A percentile compares a stretch with the other conserved stretches of the same genome.
Conservation (phyloP, 1,284 basidiomycete species). For the Neolentinus lepideus region DNA sequence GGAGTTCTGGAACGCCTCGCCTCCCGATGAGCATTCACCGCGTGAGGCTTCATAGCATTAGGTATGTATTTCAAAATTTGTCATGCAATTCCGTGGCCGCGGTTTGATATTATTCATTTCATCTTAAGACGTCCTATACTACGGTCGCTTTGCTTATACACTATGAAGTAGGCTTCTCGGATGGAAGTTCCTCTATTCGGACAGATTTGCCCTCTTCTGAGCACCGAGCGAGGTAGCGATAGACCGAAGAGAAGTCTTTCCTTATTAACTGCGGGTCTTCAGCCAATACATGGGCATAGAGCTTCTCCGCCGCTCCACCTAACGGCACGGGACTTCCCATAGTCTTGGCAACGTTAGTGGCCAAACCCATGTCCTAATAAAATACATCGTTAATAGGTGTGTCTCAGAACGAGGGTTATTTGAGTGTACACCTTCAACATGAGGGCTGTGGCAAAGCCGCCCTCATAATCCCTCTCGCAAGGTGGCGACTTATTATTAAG, state of each 20-base stretch:
- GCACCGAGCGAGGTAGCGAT: conserved; percentile 42
- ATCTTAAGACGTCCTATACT: background rate
- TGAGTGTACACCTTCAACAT: conserved; percentile 67
- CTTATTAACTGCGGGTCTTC: conserved; percentile 48
- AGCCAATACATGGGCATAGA: conserved; percentile 52
- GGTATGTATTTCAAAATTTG: too few relatives aligned
- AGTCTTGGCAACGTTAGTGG: conserved; percentile 49
- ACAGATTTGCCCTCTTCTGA: conserved; percentile 7
- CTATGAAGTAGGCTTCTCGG: background rate
- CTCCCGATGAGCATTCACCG: background rate
- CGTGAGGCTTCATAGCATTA: too few relatives aligned
- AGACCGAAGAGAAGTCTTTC: conserved; percentile 80
- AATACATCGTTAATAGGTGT: background rate
- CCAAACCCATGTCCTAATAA: conserved; percentile 75
- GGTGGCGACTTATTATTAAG: conserved; percentile 70
- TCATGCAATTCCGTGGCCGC: too few relatives aligned
- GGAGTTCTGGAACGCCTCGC: background rate
- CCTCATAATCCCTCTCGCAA: conserved; percentile 78
- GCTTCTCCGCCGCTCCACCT: conserved; percentile 49
- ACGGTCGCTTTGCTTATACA: background rate
- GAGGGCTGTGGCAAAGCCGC: conserved; percentile 76
- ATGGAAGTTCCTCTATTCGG: conserved; percentile 1
- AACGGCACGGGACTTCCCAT: conserved; percentile 53
- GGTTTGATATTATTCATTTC: too few relatives aligned
- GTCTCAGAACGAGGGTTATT: background rate